phyloP scores from a whole-genome alignment of 2,329 filamentous ascomycete genomes.

The Colletotrichum spinosum region DNA sequence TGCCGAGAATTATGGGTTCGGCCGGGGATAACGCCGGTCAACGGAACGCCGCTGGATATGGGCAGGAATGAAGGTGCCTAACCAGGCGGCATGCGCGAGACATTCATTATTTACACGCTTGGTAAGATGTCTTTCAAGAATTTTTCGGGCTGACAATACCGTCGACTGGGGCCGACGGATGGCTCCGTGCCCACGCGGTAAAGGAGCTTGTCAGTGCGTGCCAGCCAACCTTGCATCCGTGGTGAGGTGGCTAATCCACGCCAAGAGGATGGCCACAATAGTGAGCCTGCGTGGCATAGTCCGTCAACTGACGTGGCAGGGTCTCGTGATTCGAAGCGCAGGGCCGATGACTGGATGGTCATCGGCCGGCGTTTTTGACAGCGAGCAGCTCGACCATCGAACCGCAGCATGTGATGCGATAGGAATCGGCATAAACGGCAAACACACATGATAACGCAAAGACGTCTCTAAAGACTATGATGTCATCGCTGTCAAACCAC shows the following conservation, averaged over 20 bases:
- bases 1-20: too few species aligned
- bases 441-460: neutral
- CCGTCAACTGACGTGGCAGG: conserved; percentile 27
- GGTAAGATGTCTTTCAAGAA: too few species aligned
- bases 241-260: neutral
- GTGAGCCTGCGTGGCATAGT: conserved; percentile 18
- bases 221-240: conserved; percentile 9
- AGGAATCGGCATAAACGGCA: neutral
- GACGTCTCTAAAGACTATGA: neutral
- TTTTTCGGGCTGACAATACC: too few species aligned
- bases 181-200: neutral
- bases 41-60: too few species aligned
- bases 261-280: neutral
- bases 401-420: conserved; percentile 19
- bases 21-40: too few species aligned
- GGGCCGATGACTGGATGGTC: conserved; percentile 13
- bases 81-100: too few species aligned
- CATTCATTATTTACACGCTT: too few species aligned
- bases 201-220: conserved; percentile 2
- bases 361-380: conserved; percentile 1
- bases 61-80: too few species aligned
- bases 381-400: neutral
- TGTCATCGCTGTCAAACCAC: too few species aligned
- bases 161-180: too few species aligned
- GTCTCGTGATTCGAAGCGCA: conserved; percentile 8